These are phyloP conservation scores for Trichoderma harzianum DNA, from an alignment of 2,329 filamentous ascomycete species.

Conservation along the genomic window DNA sequence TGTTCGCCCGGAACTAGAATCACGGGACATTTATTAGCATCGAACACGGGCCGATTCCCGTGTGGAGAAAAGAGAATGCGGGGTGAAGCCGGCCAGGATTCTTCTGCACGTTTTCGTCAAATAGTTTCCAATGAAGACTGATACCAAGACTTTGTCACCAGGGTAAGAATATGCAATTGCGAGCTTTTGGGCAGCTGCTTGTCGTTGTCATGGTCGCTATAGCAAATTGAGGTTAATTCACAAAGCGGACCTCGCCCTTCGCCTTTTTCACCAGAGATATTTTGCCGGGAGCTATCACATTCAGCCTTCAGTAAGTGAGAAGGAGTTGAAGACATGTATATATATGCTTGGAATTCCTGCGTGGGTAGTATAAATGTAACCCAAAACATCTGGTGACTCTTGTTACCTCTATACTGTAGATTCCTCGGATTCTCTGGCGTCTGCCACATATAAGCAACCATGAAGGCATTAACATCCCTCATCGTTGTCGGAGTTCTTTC, in stretches of 20 bases:
- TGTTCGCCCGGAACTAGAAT: background rate
- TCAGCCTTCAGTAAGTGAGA: background rate
- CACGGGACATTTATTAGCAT: background rate
- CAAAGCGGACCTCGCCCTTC: background rate
- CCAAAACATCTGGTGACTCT: too few relatives aligned
- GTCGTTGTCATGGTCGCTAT: background rate
- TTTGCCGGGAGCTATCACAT: background rate
- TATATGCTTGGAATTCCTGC: background rate
- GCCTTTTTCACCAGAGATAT: background rate
- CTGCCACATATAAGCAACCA: background rate
- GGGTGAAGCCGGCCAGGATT: background rate
- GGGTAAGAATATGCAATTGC: background rate
- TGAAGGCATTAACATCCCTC: background rate
- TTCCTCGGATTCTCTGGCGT: background rate
- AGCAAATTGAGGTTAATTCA: background rate
- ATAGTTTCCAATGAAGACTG: background rate
- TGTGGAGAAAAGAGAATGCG: background rate
- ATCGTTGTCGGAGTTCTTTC: background rate
- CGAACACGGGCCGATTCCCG: constrained; percentile 6
- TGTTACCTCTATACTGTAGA: too few relatives aligned
- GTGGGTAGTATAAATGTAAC: background rate
- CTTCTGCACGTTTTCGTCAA: background rate
- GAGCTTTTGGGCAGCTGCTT: background rate
- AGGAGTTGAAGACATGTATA: background rate
- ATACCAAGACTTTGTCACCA: background rate